Conservation (phyloP, 352 stramenopile species). For the Globisporangium paddicum region DNA sequence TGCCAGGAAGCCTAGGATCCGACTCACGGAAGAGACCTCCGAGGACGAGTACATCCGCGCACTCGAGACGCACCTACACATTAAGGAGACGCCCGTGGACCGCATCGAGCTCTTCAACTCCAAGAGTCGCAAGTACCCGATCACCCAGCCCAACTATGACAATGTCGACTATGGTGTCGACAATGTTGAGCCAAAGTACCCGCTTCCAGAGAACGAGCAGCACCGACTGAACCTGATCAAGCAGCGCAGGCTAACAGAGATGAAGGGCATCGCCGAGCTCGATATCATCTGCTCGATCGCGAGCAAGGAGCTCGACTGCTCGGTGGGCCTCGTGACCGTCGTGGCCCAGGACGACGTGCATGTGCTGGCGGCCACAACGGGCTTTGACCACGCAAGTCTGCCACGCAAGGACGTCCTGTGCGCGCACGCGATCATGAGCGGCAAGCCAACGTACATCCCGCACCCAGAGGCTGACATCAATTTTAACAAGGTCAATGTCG, state of each 20-base stretch:
- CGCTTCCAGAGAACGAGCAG: constrained; percentile 9
- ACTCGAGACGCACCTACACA: constrained; percentile 7
- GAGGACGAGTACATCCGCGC: constrained; percentile 12
- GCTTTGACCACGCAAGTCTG: constrained; percentile 19
- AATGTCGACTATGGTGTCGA: not conserved
- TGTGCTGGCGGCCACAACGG: constrained; percentile 34
- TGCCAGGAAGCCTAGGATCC: not conserved
- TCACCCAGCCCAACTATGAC: not conserved
- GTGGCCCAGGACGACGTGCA: constrained; percentile 33
- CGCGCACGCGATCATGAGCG: constrained; percentile 48
- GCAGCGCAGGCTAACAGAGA: constrained; percentile 16
- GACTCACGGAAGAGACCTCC: constrained; percentile 1
- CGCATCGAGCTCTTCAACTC: constrained; percentile 6
- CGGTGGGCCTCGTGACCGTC: constrained; percentile 41
- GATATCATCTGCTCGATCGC: constrained; percentile 46
- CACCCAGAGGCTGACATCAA: constrained; percentile 55
- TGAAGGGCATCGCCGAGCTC: constrained; percentile 37
- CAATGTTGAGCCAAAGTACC: not conserved
- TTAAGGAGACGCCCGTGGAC: constrained; percentile 6
- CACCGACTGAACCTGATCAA: constrained; percentile 31
- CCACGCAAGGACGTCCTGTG: constrained; percentile 47
- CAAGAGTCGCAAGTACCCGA: constrained; percentile 8
- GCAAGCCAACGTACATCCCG: constrained; percentile 37
- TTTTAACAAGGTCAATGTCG: constrained; percentile 26
- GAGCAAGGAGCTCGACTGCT: constrained; percentile 29